phyloP scores from a whole-genome alignment of 2,329 filamentous ascomycete genomes.

The Colletotrichum sp. region DNA sequence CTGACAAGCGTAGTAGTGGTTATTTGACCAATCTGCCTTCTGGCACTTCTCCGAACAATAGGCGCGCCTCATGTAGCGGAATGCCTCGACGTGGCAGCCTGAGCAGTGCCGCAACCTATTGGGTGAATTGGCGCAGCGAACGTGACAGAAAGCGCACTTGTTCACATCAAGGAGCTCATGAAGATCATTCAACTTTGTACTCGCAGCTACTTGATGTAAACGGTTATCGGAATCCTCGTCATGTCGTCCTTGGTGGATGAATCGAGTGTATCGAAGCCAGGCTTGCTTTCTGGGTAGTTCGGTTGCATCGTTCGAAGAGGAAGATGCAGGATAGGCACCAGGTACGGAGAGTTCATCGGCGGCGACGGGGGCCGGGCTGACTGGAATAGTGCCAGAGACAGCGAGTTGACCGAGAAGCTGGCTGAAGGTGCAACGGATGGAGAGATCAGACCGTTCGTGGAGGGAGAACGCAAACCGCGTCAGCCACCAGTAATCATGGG shows the following conservation, averaged over 20 bases:
- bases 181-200: background rate
- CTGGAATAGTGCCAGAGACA: background rate
- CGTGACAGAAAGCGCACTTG: background rate
- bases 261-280: conserved; percentile 9
- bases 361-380: background rate
- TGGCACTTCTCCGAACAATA: conserved; percentile 17
- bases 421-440: conserved; percentile 10
- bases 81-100: conserved; percentile 5
- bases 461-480: conserved; percentile 14
- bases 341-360: background rate
- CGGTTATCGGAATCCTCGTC: background rate
- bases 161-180: background rate
- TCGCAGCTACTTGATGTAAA: background rate
- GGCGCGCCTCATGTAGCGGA: background rate
- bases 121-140: background rate
- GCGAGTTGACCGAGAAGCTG: conserved; percentile 10
- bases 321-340: background rate
- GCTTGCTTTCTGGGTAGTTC: background rate
- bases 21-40: background rate
- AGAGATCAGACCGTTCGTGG: background rate
- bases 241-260: conserved; percentile 8
- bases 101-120: background rate
- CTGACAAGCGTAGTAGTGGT: conserved; percentile 12
- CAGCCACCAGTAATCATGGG: conserved; percentile 11
- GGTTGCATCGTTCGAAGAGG: background rate